These are phyloP conservation scores for Hermanozyma aechmeae DNA, from an alignment of 805 yeast species.

Conservation along the genomic window DNA sequence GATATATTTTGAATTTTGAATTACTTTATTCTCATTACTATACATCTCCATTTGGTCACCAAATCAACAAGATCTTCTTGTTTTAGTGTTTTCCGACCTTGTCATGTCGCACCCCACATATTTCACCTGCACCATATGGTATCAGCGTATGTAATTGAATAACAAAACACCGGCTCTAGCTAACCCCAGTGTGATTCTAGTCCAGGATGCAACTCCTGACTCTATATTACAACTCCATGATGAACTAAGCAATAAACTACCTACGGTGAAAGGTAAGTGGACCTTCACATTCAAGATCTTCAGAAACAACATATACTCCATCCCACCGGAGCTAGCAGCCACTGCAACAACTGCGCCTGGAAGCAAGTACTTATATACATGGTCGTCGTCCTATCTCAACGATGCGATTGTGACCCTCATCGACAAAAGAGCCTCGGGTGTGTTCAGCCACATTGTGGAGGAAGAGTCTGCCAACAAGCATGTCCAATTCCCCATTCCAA, in stretches of 20 bases:
- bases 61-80: too few relatives aligned
- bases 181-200: conserved; percentile 26
- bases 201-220: conserved; percentile 40
- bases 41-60: too few relatives aligned
- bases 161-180: conserved; percentile 2
- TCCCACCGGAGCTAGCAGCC: conserved; percentile 27
- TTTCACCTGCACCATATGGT: too few relatives aligned
- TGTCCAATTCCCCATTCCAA: conserved; percentile 20
- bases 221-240: conserved; percentile 66
- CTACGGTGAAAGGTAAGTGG: conserved; percentile 57
- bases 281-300: conserved; percentile 58
- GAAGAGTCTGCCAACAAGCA: conserved; percentile 15
- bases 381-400: conserved; percentile 40
- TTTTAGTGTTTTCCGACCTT: too few relatives aligned
- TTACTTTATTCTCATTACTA: too few relatives aligned
- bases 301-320: conserved; percentile 49
- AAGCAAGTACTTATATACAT: conserved; percentile 39
- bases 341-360: conserved; percentile 22
- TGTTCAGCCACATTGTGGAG: conserved; percentile 23
- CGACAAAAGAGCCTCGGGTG: conserved; percentile 30
- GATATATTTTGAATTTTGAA: too few relatives aligned
- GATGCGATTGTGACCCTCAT: conserved; percentile 41
- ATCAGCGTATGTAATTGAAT: conserved; percentile 23
- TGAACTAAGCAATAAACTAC: conserved; percentile 56
- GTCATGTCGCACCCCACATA: too few relatives aligned